These are phyloP conservation scores for Rhododendron mucronatum DNA, from an alignment of 148 eudicot species.

Conservation along the genomic window DNA sequence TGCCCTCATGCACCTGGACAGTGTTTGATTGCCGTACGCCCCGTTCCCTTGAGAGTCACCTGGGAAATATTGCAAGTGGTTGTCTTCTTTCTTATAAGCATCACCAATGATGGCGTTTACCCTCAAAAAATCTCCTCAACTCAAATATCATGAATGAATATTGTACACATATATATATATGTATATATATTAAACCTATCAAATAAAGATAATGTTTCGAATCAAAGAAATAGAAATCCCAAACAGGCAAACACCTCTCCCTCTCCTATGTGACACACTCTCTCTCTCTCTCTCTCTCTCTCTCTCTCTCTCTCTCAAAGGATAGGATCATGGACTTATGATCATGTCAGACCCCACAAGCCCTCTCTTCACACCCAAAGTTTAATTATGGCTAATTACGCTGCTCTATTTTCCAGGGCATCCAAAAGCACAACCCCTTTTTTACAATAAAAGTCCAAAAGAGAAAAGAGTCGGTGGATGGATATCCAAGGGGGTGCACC, in stretches of 20 bases:
- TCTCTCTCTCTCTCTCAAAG: background rate
- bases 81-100: too few species aligned
- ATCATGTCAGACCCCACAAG: background rate
- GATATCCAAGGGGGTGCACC: background rate
- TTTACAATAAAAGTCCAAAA: background rate
- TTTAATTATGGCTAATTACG: background rate
- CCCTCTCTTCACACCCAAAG: background rate
- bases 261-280: background rate
- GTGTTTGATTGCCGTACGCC: too few species aligned
- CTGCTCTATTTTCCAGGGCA: background rate
- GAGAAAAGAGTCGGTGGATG: slow-evolving; percentile 1
- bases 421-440: background rate
- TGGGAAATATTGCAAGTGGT: too few species aligned
- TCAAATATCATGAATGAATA: background rate
- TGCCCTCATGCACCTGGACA: too few species aligned
- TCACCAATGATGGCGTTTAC: too few species aligned
- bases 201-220: too few species aligned
- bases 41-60: too few species aligned
- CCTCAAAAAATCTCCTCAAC: too few species aligned
- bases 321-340: background rate
- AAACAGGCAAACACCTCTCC: too few species aligned
- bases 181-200: background rate
- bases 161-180: too few species aligned
- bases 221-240: background rate
- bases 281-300: too few species aligned